Evolutionary conservation across 2,329 filamentous ascomycete genomes (phyloP), one percentile per base, ranked within the genome.

Genomic region (Cytospora leucostoma): DNA sequence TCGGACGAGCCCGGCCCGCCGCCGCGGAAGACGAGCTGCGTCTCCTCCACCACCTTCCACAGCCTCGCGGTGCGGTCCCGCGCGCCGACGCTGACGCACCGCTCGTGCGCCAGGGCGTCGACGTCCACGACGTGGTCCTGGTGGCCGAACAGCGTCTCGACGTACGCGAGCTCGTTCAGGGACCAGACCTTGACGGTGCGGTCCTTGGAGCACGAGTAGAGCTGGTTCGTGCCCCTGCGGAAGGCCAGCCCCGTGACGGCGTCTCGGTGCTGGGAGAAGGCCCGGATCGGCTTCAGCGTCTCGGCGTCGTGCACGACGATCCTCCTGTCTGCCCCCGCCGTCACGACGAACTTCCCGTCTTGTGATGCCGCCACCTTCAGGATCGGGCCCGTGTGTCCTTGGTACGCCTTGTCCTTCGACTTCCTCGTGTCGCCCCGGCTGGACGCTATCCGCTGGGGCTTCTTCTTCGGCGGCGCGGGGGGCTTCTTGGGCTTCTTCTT

Each of bases 41-140:
- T 92, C 78, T 99, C 94, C 71, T 99, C 95, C 5, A 92, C 87
- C 1, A 99, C 93, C 76, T 97, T 97, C 95, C 95, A 99, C 69
- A 97, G 78, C 64, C 95, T 84, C 47, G 94, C 95, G 2, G 93
- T 97, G 63, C 94, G 88, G 75, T 99, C 95, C 68, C 95, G 84
- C 7, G 92, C 90, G 61, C 95, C 95, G 19, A 97, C 95, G 66
- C 89, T 95, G 65, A 98, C 84, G 73, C 95, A 97, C 56, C 92
- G 88, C 75, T 98, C 95, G 69, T 93, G 88, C 2, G 89, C 88
- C 66, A 96, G 83, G 27, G 92, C 89, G 67, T 91, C 90, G 61
- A 99, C 86, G 71, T 93, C 91, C 44, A 94, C 83, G 6, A 98
- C 90, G 67, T 91, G 84, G 73, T 98, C 94, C 73, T 97, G 94